Evolutionary conservation across 176 grass and related monocot genomes (phyloP).

Genomic region (Oryza australiensis): DNA sequence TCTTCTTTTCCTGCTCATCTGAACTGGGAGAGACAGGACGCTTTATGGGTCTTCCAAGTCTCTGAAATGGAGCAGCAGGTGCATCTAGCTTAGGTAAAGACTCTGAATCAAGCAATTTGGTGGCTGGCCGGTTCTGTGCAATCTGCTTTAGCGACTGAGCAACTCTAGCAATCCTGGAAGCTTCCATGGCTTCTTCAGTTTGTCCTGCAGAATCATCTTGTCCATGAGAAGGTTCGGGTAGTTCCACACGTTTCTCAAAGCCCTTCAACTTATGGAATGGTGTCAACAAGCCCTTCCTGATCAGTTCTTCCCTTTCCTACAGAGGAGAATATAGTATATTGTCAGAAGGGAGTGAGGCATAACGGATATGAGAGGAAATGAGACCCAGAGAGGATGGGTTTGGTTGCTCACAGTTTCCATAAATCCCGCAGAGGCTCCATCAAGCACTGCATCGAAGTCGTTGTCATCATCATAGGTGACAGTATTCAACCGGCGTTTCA

Average conservation of each 20-base stretch:
- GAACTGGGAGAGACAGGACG: conserved; percentile 38
- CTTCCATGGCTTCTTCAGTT: conserved; percentile 44
- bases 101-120: conserved; percentile 78
- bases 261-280: conserved; percentile 94
- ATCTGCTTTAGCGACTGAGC: conserved; percentile 60
- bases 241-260: conserved; percentile 76
- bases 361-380: not conserved
- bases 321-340: conserved; percentile 20
- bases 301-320: conserved; percentile 85
- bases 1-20: conserved; percentile 57
- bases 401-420: conserved; percentile 79
- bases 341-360: not conserved
- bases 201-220: conserved; percentile 27
- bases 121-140: conserved; percentile 59
- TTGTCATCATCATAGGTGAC: conserved; percentile 68
- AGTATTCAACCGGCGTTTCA: conserved; percentile 47
- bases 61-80: conserved; percentile 82
- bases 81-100: conserved; percentile 73
- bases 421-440: conserved; percentile 78
- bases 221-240: conserved; percentile 39
- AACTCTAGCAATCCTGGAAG: conserved; percentile 69
- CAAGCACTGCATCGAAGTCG: conserved; percentile 75
- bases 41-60: conserved; percentile 64
- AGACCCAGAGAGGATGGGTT: not conserved
- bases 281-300: conserved; percentile 85